Base-by-base conservation (phyloP, 2,329 filamentous ascomycete genomes). In the Harringtonia lauricola region DNA sequence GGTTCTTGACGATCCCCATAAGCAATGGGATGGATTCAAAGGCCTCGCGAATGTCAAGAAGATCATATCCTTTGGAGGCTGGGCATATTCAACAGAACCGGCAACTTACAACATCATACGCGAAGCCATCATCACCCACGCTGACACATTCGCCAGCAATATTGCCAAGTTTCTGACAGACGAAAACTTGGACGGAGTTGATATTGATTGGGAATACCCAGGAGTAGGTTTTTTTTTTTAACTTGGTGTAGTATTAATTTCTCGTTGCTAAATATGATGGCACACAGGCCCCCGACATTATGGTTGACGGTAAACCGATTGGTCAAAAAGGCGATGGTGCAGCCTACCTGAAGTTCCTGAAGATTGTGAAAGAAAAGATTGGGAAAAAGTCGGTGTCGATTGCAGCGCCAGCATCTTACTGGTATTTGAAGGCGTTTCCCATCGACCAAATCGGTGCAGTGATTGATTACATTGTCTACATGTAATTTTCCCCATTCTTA, bases 31-130 rank as follows among this genome's bases (percentile, higher is more conserved):
- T 3, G 18, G 19, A 18, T 63, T 66, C 43, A 56, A 51, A 34
- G 35, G 39, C 0, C 22, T 58, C 8, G 47, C 64, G 3, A 63
- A 48, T 14, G 57, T 65, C 3, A 55, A 64, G 46, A 54, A 51
- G 14, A 62, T 69, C 36, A 8, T 69, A 3, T 60, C 62, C 0
- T 63, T 71, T 48, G 66, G 66, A 12, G 66, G 67, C 10, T 70
- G 66, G 67, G 54, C 50, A 0, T 67, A 63, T 44, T 64, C 60
- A 0, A 67, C 64, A 0, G 52, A 58, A 13, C 46, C 54, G 0
- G 50, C 36, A 12, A 65, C 61, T 0, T 64, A 57, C 41, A 19
- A 34, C 19, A 62, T 66, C 24, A 57, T 68, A 41, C 55, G 64
- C 30, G 18, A 39, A n/a, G 48, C 21, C 31, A 39, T 49, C 14